These are phyloP conservation scores for Yamadazyma triangularis DNA, from an alignment of 1,139 yeast genomes.

Conservation along the genomic window DNA sequence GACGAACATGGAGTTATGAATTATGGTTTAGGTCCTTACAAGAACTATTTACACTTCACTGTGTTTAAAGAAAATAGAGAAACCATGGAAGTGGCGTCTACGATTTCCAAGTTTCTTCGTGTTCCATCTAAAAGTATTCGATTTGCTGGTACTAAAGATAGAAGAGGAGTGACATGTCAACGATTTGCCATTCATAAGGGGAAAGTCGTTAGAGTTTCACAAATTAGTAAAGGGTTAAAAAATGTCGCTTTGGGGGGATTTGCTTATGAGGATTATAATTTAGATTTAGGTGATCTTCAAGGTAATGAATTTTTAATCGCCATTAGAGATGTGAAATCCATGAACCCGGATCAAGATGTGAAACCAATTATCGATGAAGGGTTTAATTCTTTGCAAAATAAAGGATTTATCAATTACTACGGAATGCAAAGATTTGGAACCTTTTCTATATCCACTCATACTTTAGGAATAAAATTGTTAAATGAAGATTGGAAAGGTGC, in stretches of 20 bases:
- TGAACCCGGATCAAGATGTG: conserved; percentile 25
- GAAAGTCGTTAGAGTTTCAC: conserved; percentile 72
- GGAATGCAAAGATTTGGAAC: conserved; percentile 99
- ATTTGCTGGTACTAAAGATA: conserved; percentile 94
- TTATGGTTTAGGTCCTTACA: conserved; percentile 64
- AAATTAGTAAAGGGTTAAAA: conserved; percentile 68
- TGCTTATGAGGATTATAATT: conserved; percentile 55
- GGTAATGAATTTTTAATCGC: conserved; percentile 90
- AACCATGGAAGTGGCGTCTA: conserved; percentile 89
- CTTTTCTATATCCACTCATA: conserved; percentile 86
- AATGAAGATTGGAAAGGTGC: conserved; percentile 77
- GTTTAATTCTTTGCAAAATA: conserved; percentile 51
- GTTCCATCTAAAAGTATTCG: conserved; percentile 65
- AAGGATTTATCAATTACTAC: conserved; percentile 87
- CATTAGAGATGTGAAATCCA: conserved; percentile 59
- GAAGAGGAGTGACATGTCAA: conserved; percentile 95
- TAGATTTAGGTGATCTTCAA: conserved; percentile 73
- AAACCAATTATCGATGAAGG: conserved; percentile 46
- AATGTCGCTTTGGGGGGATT: conserved; percentile 79
- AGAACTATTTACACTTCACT: conserved; percentile 70
- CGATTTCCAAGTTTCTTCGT: conserved; percentile 68
- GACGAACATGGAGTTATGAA: conserved; percentile 44
- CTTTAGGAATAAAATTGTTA: conserved; percentile 69
- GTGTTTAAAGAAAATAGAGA: conserved; percentile 93
- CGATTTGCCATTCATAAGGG: conserved; percentile 67